Evolutionary conservation across 164 flowering plant genomes (phyloP).

Genomic region (Brasenia schreberi): DNA sequence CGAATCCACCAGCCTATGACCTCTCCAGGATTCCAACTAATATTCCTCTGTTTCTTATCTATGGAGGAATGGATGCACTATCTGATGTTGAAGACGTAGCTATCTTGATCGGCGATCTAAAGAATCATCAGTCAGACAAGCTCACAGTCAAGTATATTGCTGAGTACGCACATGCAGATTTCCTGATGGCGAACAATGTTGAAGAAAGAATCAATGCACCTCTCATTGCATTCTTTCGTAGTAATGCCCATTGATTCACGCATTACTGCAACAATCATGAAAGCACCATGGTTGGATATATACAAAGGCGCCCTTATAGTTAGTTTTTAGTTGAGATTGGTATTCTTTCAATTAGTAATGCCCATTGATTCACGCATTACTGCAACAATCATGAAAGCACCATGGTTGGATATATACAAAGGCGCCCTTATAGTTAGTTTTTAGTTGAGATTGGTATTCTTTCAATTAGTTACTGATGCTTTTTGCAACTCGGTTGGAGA

Average conservation of each 20-base stretch:
- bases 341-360: constrained; percentile 34
- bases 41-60: constrained; percentile 57
- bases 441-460: too few species aligned
- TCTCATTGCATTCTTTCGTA: constrained; percentile 37
- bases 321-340: too few species aligned
- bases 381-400: too few species aligned
- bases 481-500: too few species aligned
- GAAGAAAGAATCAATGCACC: constrained; percentile 42
- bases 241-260: constrained; percentile 1
- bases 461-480: too few species aligned
- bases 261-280: too few species aligned
- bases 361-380: too few species aligned
- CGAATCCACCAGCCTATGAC: constrained; percentile 41
- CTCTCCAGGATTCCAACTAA: constrained; percentile 42
- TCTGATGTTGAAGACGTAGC: constrained; percentile 41
- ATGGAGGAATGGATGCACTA: constrained; percentile 55
- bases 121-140: constrained; percentile 49
- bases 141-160: constrained; percentile 36
- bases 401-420: too few species aligned
- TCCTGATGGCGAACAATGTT: constrained; percentile 48
- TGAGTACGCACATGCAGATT: constrained; percentile 57
- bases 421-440: too few species aligned
- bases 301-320: too few species aligned
- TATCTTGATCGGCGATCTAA: constrained; percentile 31
- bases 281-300: too few species aligned